Percentiles rank a stretch among this genome's conserved stretches.
Conservation (phyloP, 495 filamentous ascomycete genomes). For the Tuber umbilicatum region DNA sequence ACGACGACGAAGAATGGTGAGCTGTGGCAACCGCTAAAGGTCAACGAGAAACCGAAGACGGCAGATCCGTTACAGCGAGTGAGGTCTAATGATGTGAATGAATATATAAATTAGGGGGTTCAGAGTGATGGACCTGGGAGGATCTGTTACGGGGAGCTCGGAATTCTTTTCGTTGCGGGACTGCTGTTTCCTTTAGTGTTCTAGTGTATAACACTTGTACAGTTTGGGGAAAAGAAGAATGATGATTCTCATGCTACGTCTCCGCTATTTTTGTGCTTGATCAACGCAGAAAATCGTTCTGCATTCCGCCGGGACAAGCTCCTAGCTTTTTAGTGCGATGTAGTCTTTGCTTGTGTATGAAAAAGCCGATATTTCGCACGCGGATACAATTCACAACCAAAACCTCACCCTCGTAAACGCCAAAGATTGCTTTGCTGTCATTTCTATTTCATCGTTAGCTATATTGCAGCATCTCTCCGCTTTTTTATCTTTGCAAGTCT, state of each 20-base stretch:
- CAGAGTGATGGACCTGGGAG: not conserved
- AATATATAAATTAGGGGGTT: not conserved
- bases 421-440: not conserved
- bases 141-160: not conserved
- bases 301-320: not conserved
- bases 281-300: not conserved
- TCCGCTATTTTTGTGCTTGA: not conserved
- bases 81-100: not conserved
- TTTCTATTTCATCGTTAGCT: constrained; percentile 6
- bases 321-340: not conserved
- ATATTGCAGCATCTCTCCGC: constrained; percentile 37
- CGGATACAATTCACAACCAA: not conserved
- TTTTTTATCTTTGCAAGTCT: constrained; percentile 48
- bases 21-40: not conserved
- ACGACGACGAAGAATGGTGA: not conserved
- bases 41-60: not conserved
- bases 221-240: not conserved
- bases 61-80: not conserved
- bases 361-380: not conserved
- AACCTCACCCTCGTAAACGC: not conserved
- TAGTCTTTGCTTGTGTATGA: not conserved
- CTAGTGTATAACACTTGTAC: not conserved
- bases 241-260: not conserved
- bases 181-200: not conserved
- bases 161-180: not conserved